A percentile compares a stretch with the other conserved stretches of the same genome.
phyloP scores from a whole-genome alignment of 169 alveolate genomes.

The Eimeria acervulina region DNA sequence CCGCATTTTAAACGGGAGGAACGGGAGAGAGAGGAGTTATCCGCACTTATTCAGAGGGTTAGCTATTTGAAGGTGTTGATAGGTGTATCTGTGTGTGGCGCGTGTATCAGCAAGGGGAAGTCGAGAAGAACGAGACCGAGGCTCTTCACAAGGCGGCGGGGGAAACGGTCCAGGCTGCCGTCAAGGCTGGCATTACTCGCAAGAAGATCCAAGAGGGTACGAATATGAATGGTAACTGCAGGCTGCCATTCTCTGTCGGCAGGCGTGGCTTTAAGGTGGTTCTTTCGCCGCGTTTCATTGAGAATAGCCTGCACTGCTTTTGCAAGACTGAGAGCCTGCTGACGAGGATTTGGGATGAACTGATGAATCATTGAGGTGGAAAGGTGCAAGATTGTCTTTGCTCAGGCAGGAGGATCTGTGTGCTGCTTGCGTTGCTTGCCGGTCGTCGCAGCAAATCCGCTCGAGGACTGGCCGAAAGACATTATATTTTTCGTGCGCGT shows the following conservation, averaged over 20 bases:
- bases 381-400: neutral
- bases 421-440: neutral
- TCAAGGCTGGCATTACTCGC: slow-evolving; percentile 73
- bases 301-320: neutral
- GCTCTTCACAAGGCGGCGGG: slow-evolving; percentile 76
- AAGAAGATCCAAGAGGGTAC: slow-evolving; percentile 76
- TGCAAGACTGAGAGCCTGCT: neutral
- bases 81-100: neutral
- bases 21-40: neutral
- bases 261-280: neutral
- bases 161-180: slow-evolving; percentile 78
- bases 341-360: neutral
- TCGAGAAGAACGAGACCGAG: slow-evolving; percentile 77
- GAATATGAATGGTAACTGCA: neutral
- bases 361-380: neutral
- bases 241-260: neutral
- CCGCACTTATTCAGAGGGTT: neutral
- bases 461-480: slow-evolving; percentile 92
- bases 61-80: neutral
- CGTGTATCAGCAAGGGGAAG: slow-evolving; percentile 74
- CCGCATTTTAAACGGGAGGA: too few species aligned
- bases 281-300: neutral
- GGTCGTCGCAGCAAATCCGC: slow-evolving; percentile 84
- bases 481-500: slow-evolving; percentile 91
- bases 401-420: neutral